A percentile compares a stretch with the other conserved stretches of the same genome.
These are phyloP conservation scores for Cochlearia excelsa DNA, from an alignment of 345 rosid species.

Conservation along the genomic window DNA sequence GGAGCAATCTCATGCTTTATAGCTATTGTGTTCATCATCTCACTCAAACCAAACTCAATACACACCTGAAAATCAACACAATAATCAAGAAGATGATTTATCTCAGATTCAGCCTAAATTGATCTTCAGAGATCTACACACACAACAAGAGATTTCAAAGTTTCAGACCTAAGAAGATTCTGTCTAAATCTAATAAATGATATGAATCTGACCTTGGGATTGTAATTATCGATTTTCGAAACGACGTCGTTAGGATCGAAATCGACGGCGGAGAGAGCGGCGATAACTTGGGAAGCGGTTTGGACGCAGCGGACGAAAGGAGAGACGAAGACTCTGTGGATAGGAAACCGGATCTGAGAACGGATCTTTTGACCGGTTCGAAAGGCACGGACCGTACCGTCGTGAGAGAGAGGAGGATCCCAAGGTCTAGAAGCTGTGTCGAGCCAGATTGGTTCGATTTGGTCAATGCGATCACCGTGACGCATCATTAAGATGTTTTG, in stretches of 20 bases:
- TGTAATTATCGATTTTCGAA: slow-evolving; percentile 42
- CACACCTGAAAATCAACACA: slow-evolving; percentile 46
- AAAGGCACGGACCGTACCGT: slow-evolving; percentile 51
- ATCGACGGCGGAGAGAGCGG: slow-evolving; percentile 52
- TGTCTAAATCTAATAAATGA: not conserved
- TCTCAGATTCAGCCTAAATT: not conserved
- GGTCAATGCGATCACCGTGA: slow-evolving; percentile 79
- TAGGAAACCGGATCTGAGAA: slow-evolving; percentile 46
- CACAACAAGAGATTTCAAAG: not conserved
- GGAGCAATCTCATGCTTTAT: slow-evolving; percentile 53
- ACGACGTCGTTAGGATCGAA: slow-evolving; percentile 30
- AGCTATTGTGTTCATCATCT: slow-evolving; percentile 56
- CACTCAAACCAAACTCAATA: slow-evolving; percentile 73
- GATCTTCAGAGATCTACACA: no score
- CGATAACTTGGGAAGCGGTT: slow-evolving; percentile 58
- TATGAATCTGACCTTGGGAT: slow-evolving; percentile 50
- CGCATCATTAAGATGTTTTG: slow-evolving; percentile 77
- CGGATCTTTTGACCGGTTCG: slow-evolving; percentile 44
- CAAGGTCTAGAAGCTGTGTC: slow-evolving; percentile 55
- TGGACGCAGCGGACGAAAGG: slow-evolving; percentile 81
- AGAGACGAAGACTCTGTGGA: slow-evolving; percentile 74
- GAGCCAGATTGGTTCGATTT: slow-evolving; percentile 48
- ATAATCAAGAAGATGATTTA: not conserved
- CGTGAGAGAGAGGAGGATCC: slow-evolving; percentile 68
- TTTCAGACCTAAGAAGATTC: not conserved